A percentile compares a stretch with the other conserved stretches of the same genome.
Evolutionary conservation across 805 yeast genomes (phyloP).

Genomic region (Saturnispora serradocipensis): DNA sequence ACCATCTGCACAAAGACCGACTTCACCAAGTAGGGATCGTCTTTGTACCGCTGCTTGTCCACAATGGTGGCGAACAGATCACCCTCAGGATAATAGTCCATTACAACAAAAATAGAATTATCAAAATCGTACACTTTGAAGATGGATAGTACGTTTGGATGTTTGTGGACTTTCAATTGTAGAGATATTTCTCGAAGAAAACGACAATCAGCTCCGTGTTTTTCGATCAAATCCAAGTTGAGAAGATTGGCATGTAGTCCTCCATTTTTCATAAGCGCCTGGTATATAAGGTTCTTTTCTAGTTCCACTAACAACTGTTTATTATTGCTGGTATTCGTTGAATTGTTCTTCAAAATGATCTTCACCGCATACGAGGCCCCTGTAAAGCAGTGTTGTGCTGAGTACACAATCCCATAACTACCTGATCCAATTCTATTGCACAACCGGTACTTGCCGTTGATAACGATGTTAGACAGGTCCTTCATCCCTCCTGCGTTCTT

Average conservation of each 20-base stretch:
- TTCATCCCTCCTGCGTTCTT: conserved; percentile 15
- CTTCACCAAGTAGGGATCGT: conserved; percentile 42
- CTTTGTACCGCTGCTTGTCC: conserved; percentile 53
- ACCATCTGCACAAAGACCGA: conserved; percentile 66
- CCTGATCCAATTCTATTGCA: conserved; percentile 66
- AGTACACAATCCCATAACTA: conserved; percentile 74
- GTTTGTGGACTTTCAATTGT: conserved; percentile 67
- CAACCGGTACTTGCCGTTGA: conserved; percentile 33
- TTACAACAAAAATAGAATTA: conserved; percentile 55
- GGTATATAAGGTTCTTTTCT: conserved; percentile 21
- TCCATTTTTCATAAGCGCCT: conserved; percentile 21
- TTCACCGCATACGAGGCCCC: conserved; percentile 59
- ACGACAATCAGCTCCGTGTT: conserved; percentile 27
- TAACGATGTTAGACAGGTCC: conserved; percentile 23
- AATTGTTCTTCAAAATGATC: conserved; percentile 45
- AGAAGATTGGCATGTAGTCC: conserved; percentile 25
- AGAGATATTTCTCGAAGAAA: conserved; percentile 59
- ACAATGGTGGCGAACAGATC: conserved; percentile 84
- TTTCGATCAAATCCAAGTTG: conserved; percentile 29
- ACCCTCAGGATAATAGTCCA: conserved; percentile 82
- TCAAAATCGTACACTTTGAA: conserved; percentile 61
- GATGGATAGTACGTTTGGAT: conserved; percentile 70
- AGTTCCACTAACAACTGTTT: conserved; percentile 24
- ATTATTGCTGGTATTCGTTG: conserved; percentile 24
- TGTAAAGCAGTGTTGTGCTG: conserved; percentile 47